Evolutionary conservation across 164 flowering plant species (phyloP).

Genomic region (Tinospora cordifolia): DNA sequence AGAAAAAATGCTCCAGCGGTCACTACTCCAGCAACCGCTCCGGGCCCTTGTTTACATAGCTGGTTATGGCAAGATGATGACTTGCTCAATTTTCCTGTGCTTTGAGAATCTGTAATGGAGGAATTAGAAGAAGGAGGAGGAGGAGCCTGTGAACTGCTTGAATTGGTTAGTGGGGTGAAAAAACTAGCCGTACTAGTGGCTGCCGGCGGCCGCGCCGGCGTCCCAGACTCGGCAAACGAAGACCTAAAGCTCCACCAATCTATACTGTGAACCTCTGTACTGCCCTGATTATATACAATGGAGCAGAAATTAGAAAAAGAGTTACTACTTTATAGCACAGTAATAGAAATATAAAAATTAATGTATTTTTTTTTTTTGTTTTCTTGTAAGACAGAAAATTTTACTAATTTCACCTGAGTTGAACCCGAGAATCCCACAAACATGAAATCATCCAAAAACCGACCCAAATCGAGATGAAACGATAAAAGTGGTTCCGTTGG

Average conservation of each 20-base stretch:
- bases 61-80: conserved; percentile 49
- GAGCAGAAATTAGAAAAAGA: no score
- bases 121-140: not conserved
- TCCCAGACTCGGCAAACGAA: not conserved
- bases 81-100: conserved; percentile 17
- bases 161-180: conserved; percentile 19
- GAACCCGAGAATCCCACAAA: conserved; percentile 87
- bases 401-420: conserved; percentile 28
- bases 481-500: conserved; percentile 55
- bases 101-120: no score
- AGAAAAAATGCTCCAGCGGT: conserved; percentile 74
- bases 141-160: conserved; percentile 13
- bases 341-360: no score
- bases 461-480: conserved; percentile 39
- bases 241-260: conserved; percentile 77
- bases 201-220: conserved; percentile 10
- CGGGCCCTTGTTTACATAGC: conserved; percentile 52
- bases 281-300: conserved; percentile 35
- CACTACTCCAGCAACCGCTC: conserved; percentile 80
- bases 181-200: conserved; percentile 15
- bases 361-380: no score
- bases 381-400: no score
- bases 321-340: no score
- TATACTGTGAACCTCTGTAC: conserved; percentile 75
- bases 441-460: conserved; percentile 53